These are phyloP conservation scores for Cytospora mali DNA, from an alignment of 2,329 filamentous ascomycete genomes.

Conservation along the genomic window DNA sequence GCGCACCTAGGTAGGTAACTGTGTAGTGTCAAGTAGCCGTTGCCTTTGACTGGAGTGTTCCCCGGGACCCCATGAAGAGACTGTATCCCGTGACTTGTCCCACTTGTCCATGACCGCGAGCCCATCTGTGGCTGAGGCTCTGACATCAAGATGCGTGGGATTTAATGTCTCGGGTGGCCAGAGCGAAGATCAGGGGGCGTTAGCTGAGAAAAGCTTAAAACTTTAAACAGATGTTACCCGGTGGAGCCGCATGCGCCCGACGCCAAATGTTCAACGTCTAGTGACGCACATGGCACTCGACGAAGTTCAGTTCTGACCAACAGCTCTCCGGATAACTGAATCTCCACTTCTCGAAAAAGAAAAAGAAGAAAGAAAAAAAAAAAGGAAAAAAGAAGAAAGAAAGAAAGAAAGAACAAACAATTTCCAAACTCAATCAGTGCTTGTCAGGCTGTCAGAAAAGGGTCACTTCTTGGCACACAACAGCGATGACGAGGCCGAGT, in stretches of 20 bases:
- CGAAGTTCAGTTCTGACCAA: background rate
- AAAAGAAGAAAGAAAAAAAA: too few relatives aligned
- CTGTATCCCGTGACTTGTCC: background rate
- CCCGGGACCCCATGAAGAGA: too few relatives aligned
- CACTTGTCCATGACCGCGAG: background rate
- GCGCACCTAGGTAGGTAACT: too few relatives aligned
- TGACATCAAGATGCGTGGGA: background rate
- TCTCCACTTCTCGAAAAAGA: too few relatives aligned
- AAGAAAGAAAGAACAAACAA: too few relatives aligned
- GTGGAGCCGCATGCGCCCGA: slow-evolving; percentile 18
- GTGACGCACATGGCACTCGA: background rate
- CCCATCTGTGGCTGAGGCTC: background rate
- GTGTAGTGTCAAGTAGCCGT: too few relatives aligned
- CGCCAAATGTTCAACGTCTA: background rate
- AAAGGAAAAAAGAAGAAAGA: too few relatives aligned
- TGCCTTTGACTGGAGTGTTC: too few relatives aligned
- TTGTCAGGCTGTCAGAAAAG: too few relatives aligned
- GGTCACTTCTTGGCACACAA: too few relatives aligned
- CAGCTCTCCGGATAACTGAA: background rate
- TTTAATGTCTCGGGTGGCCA: background rate
- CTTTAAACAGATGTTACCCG: slow-evolving; percentile 17
- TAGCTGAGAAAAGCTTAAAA: slow-evolving; percentile 15
- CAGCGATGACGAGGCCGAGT: too few relatives aligned
- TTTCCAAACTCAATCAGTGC: too few relatives aligned
- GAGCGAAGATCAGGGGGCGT: background rate